These are phyloP conservation scores for Xylaria telfairii DNA, from an alignment of 495 filamentous ascomycete genomes.

Conservation along the genomic window DNA sequence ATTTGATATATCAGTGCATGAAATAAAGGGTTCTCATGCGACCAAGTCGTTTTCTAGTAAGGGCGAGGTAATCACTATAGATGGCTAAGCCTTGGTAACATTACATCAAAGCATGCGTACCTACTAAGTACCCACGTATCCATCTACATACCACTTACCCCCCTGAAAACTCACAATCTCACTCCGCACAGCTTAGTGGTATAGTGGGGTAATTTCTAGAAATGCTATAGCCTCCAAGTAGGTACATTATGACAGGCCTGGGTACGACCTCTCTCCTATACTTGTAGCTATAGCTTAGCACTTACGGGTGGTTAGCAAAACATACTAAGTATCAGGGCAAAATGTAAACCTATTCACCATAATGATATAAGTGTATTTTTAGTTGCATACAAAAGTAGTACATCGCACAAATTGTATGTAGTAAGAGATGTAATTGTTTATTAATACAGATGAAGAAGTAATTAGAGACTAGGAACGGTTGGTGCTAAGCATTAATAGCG, in stretches of 20 bases:
- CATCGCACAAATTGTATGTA: neutral
- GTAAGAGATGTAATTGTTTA: neutral
- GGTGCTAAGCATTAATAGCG: neutral
- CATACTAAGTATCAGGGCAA: no score
- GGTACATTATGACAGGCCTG: neutral
- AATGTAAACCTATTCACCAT: no score
- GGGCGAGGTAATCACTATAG: neutral
- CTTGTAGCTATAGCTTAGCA: neutral
- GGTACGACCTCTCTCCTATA: neutral
- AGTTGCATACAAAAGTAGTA: neutral
- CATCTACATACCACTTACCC: no score
- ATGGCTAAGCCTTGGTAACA: neutral
- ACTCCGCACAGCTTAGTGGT: neutral
- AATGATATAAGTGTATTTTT: no score
- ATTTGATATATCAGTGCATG: neutral
- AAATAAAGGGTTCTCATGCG: neutral
- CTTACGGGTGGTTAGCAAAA: neutral
- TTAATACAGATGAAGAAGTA: neutral
- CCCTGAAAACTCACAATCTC: neutral
- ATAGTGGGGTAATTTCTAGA: neutral
- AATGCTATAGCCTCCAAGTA: no score
- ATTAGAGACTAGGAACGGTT: neutral
- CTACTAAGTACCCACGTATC: neutral
- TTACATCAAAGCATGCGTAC: neutral
- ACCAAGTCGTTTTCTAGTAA: neutral